Conservation (phyloP, 2,329 filamentous ascomycete species). For the Botrytis elliptica region DNA sequence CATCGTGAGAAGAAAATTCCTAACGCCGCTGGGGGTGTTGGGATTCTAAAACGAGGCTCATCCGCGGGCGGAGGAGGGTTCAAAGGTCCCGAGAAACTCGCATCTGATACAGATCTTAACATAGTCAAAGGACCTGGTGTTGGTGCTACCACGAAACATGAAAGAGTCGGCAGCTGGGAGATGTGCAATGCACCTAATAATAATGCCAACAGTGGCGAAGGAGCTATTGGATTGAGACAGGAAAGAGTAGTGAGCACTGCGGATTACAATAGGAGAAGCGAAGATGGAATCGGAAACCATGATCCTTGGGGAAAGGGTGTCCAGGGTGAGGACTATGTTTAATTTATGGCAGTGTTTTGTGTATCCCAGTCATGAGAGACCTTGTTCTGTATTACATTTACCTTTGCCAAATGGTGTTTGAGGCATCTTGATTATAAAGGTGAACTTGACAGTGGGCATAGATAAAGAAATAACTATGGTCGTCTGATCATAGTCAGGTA, state of each 20-base stretch:
- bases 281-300: constrained; percentile 31
- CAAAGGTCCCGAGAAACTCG: constrained; percentile 38
- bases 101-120: constrained; percentile 36
- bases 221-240: constrained; percentile 27
- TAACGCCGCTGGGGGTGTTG: constrained; percentile 18
- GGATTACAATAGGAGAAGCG: constrained; percentile 32
- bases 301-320: constrained; percentile 37
- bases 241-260: constrained; percentile 27
- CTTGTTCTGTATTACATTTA: not conserved
- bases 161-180: constrained; percentile 40
- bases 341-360: not conserved
- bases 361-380: not conserved
- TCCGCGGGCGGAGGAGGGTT: constrained; percentile 31
- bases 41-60: constrained; percentile 21
- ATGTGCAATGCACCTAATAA: constrained; percentile 28
- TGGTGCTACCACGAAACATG: constrained; percentile 33
- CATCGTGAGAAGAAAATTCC: constrained; percentile 18
- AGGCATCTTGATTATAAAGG: not conserved
- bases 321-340: constrained; percentile 34
- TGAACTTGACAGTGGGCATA: not conserved
- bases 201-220: constrained; percentile 30
- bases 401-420: not conserved
- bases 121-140: constrained; percentile 26
- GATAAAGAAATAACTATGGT: not conserved
- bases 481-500: not conserved